These are phyloP conservation scores for Adiantum capillusveneris DNA, from an alignment of 75 land plant species.

Conservation along the genomic window DNA sequence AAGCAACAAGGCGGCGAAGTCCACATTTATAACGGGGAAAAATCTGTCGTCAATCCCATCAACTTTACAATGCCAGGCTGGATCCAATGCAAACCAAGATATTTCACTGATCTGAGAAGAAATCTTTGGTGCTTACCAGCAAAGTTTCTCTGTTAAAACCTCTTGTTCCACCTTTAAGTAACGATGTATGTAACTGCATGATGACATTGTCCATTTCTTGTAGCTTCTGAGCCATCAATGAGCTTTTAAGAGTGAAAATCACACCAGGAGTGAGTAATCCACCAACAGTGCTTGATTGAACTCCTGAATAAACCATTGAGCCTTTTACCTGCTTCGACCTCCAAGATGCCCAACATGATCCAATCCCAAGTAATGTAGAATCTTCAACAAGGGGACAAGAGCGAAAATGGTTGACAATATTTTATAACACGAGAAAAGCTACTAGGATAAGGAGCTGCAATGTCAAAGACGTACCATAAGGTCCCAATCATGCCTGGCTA, in stretches of 20 bases:
- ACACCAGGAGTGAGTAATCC: too few species aligned
- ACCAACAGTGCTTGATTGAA: too few species aligned
- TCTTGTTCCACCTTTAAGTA: conserved; percentile 7
- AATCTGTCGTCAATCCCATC: too few species aligned
- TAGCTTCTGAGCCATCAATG: conserved; percentile 69
- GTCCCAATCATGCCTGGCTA: conserved; percentile 65
- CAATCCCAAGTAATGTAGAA: conserved; percentile 90
- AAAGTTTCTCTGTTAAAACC: conserved; percentile 32
- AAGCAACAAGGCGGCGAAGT: too few species aligned
- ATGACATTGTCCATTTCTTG: conserved; percentile 84
- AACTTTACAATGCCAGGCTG: too few species aligned
- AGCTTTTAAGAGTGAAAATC: too few species aligned
- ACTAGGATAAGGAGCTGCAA: not conserved
- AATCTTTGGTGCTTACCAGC: conserved; percentile 64
- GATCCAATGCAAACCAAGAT: too few species aligned
- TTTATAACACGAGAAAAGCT: not conserved
- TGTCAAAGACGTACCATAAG: conserved; percentile 43
- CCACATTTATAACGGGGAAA: too few species aligned
- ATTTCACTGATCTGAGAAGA: too few species aligned
- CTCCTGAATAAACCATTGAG: not conserved
- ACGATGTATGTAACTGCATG: conserved; percentile 31
- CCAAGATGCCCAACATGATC: conserved; percentile 98
- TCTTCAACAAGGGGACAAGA: conserved; percentile 45
- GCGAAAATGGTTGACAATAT: not conserved
- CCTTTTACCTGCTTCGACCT: conserved; percentile 69